Percentiles rank a stretch among this genome's conserved stretches.
These are phyloP conservation scores for Hebeloma cylindrosporum DNA, from an alignment of 768 basidiomycete species.

Conservation along the genomic window DNA sequence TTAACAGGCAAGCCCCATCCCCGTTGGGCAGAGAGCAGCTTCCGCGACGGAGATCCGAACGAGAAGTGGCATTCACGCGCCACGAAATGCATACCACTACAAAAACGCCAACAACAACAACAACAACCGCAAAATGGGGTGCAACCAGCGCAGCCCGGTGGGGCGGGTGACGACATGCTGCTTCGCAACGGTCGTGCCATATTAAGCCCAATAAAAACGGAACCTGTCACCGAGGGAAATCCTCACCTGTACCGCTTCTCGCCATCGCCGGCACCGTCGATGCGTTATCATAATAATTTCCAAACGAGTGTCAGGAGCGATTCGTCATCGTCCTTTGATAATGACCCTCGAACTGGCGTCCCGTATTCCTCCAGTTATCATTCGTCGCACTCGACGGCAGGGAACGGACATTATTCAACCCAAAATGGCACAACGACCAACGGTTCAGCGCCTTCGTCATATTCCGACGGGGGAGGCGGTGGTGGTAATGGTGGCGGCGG, in stretches of 20 bases:
- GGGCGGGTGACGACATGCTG: constrained; percentile 31
- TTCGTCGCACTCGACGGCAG: too few species aligned
- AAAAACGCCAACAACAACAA: constrained; percentile 24
- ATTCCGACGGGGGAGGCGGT: constrained; percentile 38
- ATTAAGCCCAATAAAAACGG: constrained; percentile 68
- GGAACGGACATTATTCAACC: too few species aligned
- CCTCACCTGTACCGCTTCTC: constrained; percentile 70
- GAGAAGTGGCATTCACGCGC: constrained; percentile 89
- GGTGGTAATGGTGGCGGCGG: constrained; percentile 22
- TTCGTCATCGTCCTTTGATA: constrained; percentile 37
- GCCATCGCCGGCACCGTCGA: constrained; percentile 55
- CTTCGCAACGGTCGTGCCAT: constrained; percentile 39
- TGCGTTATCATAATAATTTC: constrained; percentile 54
- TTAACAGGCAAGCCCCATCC: constrained; percentile 79
- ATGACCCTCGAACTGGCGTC: constrained; percentile 34
- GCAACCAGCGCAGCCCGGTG: too few species aligned
- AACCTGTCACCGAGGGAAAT: constrained; percentile 50
- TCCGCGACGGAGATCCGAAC: constrained; percentile 76
- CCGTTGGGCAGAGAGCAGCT: constrained; percentile 79
- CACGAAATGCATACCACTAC: constrained; percentile 57
- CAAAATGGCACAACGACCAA: too few species aligned
- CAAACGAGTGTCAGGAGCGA: constrained; percentile 43
- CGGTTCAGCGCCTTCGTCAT: constrained; percentile 33
- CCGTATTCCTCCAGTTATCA: too few species aligned
- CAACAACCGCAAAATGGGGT: constrained; percentile 24